Base-by-base conservation (phyloP, 2,329 filamentous ascomycete species). In the Chaetothyriales sp. region DNA sequence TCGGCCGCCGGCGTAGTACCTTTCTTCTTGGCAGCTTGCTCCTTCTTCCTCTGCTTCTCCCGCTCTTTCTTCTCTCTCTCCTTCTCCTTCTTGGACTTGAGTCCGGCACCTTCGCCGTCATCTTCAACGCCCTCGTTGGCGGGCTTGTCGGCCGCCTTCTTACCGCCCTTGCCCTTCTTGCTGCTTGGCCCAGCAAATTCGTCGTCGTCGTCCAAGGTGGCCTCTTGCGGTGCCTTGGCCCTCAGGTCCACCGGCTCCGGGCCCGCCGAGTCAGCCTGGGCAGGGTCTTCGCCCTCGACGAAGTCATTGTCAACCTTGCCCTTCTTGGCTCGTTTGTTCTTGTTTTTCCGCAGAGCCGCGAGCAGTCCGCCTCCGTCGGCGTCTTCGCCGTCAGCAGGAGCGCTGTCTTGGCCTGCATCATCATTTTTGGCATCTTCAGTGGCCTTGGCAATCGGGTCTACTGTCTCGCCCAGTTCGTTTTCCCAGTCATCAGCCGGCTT, bases 11-110 rank as follows among this genome's bases (percentile, higher is more conserved):
- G 70, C 54, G 71, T 70, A 20, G 75, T 71, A 40, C 69, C 70
- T 73, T 92, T 94, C 77, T 94, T 94, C 73, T 89, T 88, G 25
- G 85, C 82, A 59, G 88, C 87, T 83, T 97, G 85, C 70, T 98
- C 92, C 81, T 89, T 98, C 75, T 98, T 98, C 60, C 89, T 79
- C 73, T 92, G 86, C 81, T 98, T 98, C 75, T 98, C 92, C 56
- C 88, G 82, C 74, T 98, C 92, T 73, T 95, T 98, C 78, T 90
- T 97, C 64, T 90, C 77, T 71, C 88, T 94, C 69, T 98, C 92
- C 74, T 98, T 98, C 73, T 98, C 89, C 53, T 94, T 92, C 79
- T 97, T 98, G 43, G 88, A 94, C 72, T 97, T 82, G 47, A 97
- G 77, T 51, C 82, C 79, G 45, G 83, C 83, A 54, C 74, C 73